Base-by-base conservation (phyloP, 768 basidiomycete species). In the Boletus tomentosulus region DNA sequence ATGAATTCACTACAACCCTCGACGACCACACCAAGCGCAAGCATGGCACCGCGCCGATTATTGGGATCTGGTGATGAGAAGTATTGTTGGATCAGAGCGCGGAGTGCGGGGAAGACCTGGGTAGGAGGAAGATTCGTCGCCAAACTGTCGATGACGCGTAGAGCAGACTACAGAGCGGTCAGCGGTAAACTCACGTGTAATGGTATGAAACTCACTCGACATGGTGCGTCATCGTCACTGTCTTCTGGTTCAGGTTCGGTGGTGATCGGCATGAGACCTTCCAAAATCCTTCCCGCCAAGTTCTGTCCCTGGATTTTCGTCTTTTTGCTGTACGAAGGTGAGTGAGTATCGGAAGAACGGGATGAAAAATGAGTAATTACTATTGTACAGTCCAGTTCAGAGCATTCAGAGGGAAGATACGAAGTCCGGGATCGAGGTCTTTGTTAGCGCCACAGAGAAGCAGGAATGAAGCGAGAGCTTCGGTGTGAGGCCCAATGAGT, bases 1-100 rank as follows among this genome's bases (percentile, higher is more conserved):
- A 99, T 98, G 74, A 77, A 98, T 76, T 98, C 95, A 73, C 89
- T 92, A 77, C 96, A 98, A 16, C 97, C 97, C 70, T 99, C 97
- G 54, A 98, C 93, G 43, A 86, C 84, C 47, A 98, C 92, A 59
- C 97, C 97, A 47, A 99, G 84, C 1, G 95, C 90, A 64, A 96
- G 91, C 75, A 98, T 87, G 8, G 94, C 96, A 46, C 91, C 90
- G 50, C 96, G 94, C 31, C 97, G 87, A 64, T 84, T 75, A 49
- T 79, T 75, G 0, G 92, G 80, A 60, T 98, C 86, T 7, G 83
- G 71, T 2, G 92, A 94, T 7, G 78, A 75, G 74, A 94, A 90
- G 73, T 95, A 98, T 52, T 87, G 80, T 57, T 86, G 79, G 51
- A 98, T 89, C 61, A 95, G 82, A 35, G 68, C 73, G 56, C 88